Evolutionary conservation across 2,329 filamentous ascomycete species (phyloP), one percentile per base, ranked within the genome.

Genomic region (Lasiodiplodia sp.): DNA sequence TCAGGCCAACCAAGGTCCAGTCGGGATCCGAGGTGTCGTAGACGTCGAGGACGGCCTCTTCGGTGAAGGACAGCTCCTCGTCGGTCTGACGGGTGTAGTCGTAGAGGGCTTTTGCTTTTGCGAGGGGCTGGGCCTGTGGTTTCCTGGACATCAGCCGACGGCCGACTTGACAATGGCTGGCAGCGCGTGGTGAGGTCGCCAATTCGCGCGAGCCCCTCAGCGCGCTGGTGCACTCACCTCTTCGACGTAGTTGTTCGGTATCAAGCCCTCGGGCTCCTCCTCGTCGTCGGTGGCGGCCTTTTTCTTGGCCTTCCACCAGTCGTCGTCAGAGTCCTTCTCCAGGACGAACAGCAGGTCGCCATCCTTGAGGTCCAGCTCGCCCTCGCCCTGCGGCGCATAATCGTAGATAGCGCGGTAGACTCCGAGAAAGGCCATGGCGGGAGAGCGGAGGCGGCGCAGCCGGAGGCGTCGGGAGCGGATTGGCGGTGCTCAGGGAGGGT

Each of bases 281-380:
- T 97, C 94, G 53, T 97, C 94, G 47, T 94, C 92, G n/a, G 73
- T 75, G 31, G 84, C 86, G 38, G 87, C 88, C 71, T 94, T 93
- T 86, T 96, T 97, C 85, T 97, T 97, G 58, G 92, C 93, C 80
- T 91, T 96, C 96, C 96, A 98, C 96, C 96, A 98, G 78, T 93
- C 89, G 79, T 92, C 91, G 18, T 85, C 83, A 58, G 79, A 76
- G 72, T 89, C 91, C 83, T 96, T 96, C 75, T 97, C 93, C 68
- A 97, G 82, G 69, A 97, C 86, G 80, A 94, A 97, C 69, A 98
- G 88, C 71, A 97, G 79, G 81, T 97, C 95, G 69, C 94, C 94
- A 77, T 97, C 94, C 68, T 83, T 84, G 75, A 98, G 92, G 71
- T 90, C 87, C 70, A 98, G 86, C 86, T 98, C 95, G 72, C 92